Base-by-base conservation (phyloP, 2,329 filamentous ascomycete genomes). In the Bipolaris bicolor region DNA sequence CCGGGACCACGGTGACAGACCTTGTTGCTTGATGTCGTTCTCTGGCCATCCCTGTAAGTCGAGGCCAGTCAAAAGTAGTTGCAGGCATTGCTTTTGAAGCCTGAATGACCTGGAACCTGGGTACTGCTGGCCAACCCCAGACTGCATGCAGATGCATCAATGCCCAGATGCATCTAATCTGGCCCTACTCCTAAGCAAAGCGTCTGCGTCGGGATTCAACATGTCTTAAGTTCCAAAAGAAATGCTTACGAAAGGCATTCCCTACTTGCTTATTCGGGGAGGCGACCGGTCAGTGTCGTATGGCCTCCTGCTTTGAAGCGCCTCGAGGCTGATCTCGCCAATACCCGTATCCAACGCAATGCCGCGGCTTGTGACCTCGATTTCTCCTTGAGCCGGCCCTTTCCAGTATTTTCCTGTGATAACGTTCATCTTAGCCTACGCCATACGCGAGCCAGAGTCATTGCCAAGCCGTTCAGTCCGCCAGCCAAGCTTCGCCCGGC, bases 401-500 rank as follows among this genome's bases (percentile, higher is more conserved):
- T 58, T 45, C 55, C 50, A 49, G 16, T 24, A 13, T 22, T 16
- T 18, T 22, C 29, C 37, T 46, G 47, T 48, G 45, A 10, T 16
- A 36, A 11, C 13, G 11, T 29, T 33, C 29, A 45, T 44, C 56
- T 54, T 52, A 47, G 43, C 52, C 45, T 39, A 57, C 49, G 57
- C 56, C 52, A 53, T 33, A 56, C 52, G 52, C 55, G 41, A 34
- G 41, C 48, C 44, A 45, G 48, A 55, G 36, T 24, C 34, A 46
- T 41, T 24, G 63, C 57, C 63, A 53, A 64, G 60, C 39, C 41
- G 49, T 45, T 7, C 31, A 20, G 48, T 37, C 39, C 54, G 43
- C 52, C 53, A 52, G 54, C 57, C 48, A 58, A 60, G 56, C 49
- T 31, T 43, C 40, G 29, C 51, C 29, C 51, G 54, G 60, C 41